Conservation (phyloP, 805 yeast genomes). For the Barnettozyma vustinii region DNA sequence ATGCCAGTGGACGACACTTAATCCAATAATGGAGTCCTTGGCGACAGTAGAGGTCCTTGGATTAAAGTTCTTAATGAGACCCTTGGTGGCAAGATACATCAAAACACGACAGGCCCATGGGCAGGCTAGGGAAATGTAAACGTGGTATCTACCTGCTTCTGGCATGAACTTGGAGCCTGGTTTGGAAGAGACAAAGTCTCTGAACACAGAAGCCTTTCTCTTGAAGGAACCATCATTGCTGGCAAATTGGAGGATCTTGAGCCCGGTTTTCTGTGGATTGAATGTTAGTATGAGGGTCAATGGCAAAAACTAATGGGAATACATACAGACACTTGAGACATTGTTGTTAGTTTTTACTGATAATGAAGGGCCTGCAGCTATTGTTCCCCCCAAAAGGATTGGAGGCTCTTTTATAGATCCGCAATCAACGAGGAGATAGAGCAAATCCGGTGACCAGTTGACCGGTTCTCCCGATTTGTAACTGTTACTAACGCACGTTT, state of each 20-base stretch:
- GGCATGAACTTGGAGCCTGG: conserved; percentile 64
- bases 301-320: not conserved
- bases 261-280: conserved; percentile 13
- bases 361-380: too few relatives aligned
- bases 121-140: conserved; percentile 84
- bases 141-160: conserved; percentile 77
- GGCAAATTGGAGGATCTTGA: conserved; percentile 46
- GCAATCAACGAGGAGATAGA: too few relatives aligned
- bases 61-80: conserved; percentile 44
- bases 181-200: conserved; percentile 54
- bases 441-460: not conserved
- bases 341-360: not conserved
- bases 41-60: conserved; percentile 25
- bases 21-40: conserved; percentile 44
- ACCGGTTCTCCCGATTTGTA: not conserved
- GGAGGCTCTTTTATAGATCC: not conserved
- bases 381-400: too few relatives aligned
- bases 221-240: conserved; percentile 50
- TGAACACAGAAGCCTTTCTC: conserved; percentile 51
- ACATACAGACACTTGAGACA: conserved; percentile 13
- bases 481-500: not conserved
- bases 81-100: conserved; percentile 69
- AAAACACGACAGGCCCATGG: conserved; percentile 94
- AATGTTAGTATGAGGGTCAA: conserved; percentile 5
- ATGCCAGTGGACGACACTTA: conserved; percentile 86